Evolutionary conservation across 495 filamentous ascomycete species (phyloP), one percentile per base, ranked within the genome.

Genomic region (Chaetomium tenue): DNA sequence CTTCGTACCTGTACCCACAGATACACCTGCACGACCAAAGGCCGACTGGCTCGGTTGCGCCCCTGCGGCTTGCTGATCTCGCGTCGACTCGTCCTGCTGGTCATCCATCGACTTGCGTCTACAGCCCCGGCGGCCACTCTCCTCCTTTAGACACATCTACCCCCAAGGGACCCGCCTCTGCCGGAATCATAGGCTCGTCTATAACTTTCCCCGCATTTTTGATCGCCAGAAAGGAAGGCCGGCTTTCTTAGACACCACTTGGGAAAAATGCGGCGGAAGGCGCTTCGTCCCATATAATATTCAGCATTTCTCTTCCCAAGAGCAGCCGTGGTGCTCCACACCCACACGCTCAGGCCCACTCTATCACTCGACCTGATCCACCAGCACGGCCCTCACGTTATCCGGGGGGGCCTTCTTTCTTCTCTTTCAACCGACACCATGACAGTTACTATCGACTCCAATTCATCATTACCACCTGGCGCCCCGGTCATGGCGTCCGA

Each of bases 401-500:
- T 37, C 33, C 28, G 11, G n/a, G 30, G 40, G 20, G 20, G 15
- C 58, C 42, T 39, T 42, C 47, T 44, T 26, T 53, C 30, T 23
- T 40, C 15, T 44, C 18, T 47, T 56, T 39, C 46, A 15, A 50
- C 44, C 53, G 40, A 40, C 62, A 65, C 46, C 63, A 75, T 75
- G 74, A 71, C 66, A 48, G 42, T 46, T 58, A 25, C 58, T 20
- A 51, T 60, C 51, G 55, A 71, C 40, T 22, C 60, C 33, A 53
- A 30, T 57, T 33, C 15, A n/a, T 61, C 47, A 46, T 28, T 61
- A 63, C 56, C 62, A 5, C 51, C 73, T 52, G 63, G 61, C 62
- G 60, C 68, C 40, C 67, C 73, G 65, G 65, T 65, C 73, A 80
- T 80, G 77, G 58, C 73, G 63, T 60, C 74, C 54, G 73, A 75